Conservation (phyloP, 2,329 filamentous ascomycete genomes). For the Niveomyces coronatus region DNA sequence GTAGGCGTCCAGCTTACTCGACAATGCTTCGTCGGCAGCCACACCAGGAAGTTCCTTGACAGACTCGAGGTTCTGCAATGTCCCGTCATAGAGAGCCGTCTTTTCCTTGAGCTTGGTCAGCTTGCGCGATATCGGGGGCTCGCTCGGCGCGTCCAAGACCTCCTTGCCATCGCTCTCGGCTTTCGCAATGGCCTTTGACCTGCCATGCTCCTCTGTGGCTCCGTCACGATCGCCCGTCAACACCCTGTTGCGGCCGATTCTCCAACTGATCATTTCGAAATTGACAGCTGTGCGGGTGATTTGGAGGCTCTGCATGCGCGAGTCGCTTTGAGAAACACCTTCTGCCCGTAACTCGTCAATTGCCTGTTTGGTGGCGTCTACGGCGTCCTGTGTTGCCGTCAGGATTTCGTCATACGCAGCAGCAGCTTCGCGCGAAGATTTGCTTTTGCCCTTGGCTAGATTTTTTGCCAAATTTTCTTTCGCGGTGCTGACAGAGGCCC, state of each 20-base stretch:
- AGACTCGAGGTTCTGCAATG: slow-evolving; percentile 80
- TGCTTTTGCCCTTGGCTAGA: slow-evolving; percentile 31
- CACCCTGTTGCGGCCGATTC: slow-evolving; percentile 85
- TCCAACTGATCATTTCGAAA: slow-evolving; percentile 89
- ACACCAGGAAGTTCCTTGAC: slow-evolving; percentile 85
- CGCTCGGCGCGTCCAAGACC: slow-evolving; percentile 39
- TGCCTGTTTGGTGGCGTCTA: slow-evolving; percentile 84
- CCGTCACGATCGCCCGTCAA: slow-evolving; percentile 79
- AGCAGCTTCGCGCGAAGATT: slow-evolving; percentile 56
- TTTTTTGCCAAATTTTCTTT: slow-evolving; percentile 38
- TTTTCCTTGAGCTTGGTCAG: slow-evolving; percentile 75
- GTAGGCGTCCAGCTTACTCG: slow-evolving; percentile 68
- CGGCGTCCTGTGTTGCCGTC: slow-evolving; percentile 82
- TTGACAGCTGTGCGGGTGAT: slow-evolving; percentile 89
- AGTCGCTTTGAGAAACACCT: slow-evolving; percentile 72
- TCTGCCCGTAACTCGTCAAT: slow-evolving; percentile 85
- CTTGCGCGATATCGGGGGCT: slow-evolving; percentile 63
- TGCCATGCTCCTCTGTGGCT: slow-evolving; percentile 42
- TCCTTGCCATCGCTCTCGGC: slow-evolving; percentile 18
- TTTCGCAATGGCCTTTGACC: slow-evolving; percentile 43
- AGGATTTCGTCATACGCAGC: slow-evolving; percentile 87
- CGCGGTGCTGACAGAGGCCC: slow-evolving; percentile 56
- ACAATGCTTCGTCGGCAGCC: slow-evolving; percentile 67
- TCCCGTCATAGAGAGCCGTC: slow-evolving; percentile 83
- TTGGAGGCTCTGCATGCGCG: slow-evolving; percentile 83